Percentiles rank a stretch among this genome's conserved stretches.
Evolutionary conservation across 2,329 filamentous ascomycete species (phyloP).

Genomic region (Ceratocystis diversiconidia): DNA sequence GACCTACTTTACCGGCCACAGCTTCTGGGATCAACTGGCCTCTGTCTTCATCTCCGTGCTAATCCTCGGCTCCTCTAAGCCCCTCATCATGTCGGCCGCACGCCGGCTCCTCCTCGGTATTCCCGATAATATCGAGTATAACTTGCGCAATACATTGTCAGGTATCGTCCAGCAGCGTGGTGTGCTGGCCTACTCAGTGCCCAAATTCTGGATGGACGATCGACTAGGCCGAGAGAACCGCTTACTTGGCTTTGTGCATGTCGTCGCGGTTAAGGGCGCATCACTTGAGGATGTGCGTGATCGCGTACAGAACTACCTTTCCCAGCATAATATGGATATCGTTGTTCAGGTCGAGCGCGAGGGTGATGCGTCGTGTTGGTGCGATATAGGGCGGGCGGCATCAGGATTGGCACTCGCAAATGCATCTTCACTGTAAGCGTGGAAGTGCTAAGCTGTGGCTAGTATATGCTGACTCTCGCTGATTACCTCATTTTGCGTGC

Average conservation of each 20-base stretch:
- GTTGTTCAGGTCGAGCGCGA: constrained; percentile 81
- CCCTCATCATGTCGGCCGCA: constrained; percentile 73
- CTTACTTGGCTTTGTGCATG: constrained; percentile 73
- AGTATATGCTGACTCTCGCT: not conserved
- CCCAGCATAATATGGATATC: constrained; percentile 59
- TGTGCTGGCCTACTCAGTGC: constrained; percentile 71
- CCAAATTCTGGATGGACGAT: constrained; percentile 88
- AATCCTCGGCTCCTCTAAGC: constrained; percentile 84
- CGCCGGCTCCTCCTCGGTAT: constrained; percentile 72
- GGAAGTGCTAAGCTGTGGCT: no score
- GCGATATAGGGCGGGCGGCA: constrained; percentile 29
- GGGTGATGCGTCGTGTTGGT: constrained; percentile 54
- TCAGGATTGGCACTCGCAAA: not conserved
- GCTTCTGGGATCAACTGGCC: constrained; percentile 86
- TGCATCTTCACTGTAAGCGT: not conserved
- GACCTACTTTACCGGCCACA: constrained; percentile 78
- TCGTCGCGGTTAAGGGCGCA: constrained; percentile 57
- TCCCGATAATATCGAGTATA: constrained; percentile 75
- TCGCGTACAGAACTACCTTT: constrained; percentile 58
- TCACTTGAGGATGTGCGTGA: constrained; percentile 73
- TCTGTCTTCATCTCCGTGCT: constrained; percentile 86
- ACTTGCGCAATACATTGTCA: constrained; percentile 68
- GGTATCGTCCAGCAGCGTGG: constrained; percentile 71
- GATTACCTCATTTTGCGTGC: not conserved
- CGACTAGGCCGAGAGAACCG: constrained; percentile 29